Base-by-base conservation (phyloP, 2,329 filamentous ascomycete genomes). In the Fusarium pininemorale region DNA sequence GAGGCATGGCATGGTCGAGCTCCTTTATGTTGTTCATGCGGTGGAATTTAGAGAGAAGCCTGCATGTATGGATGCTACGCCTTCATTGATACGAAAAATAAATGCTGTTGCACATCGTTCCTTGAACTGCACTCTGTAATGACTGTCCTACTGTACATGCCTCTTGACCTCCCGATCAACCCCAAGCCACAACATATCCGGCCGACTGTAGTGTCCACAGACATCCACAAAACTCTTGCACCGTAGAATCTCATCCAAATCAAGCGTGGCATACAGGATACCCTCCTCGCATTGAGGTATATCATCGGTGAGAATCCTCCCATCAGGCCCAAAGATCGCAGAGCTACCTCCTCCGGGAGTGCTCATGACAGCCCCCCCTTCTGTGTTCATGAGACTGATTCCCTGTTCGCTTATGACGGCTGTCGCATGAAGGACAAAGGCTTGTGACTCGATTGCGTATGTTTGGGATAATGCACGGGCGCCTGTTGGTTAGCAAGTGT, bases 261-360 rank as follows among this genome's bases (percentile, higher is more conserved):
- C 84, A 50, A 89, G 70, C 45, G 88, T 85, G 1, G 86, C 86
- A 66, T 82, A 85, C 24, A 89, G 57, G 22, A 89, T 84, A 6
- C 84, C 82, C 74, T 90, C 87, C 20, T 48, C 60, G 3, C 11
- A 51, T 6, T 58, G 35, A 1, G n/a, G 35, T 0, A 62, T 5
- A 13, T 62, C 56, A 9, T 62, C 30, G 0, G 62, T 61, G 0
- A 64, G 1, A 1, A 32, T 62, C 20, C 62, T 38, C 14, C 62
- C 56, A 3, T 64, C 62, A 7, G 62, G 62, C 0, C 56, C 56
- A 51, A 62, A 62, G 16, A 64, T 62, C 3, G 56, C 44, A 5
- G 62, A 61, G 37, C 62, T 51, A 2, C 62, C 62, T 6, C 62
- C 56, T 32, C 62, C 62, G 0, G 62, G 56, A 0, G 3, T 20